Conservation (phyloP, 352 stramenopile genomes). For the Globisporangium takayamanum region DNA sequence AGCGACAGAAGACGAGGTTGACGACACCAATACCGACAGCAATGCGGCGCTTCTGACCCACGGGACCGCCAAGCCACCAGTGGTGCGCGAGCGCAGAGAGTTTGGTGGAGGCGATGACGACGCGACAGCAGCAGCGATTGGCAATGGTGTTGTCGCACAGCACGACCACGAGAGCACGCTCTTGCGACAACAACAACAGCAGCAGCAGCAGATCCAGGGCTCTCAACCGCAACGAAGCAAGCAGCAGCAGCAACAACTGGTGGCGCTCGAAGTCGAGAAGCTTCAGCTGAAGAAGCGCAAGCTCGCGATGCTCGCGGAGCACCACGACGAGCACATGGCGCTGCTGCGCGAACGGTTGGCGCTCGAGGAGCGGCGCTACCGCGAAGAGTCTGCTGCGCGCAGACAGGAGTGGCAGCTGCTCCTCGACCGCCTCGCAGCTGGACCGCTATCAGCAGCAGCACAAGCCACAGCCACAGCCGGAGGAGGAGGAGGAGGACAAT, state of each 20-base stretch:
- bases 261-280: slow-evolving; percentile 32
- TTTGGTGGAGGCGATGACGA: not conserved
- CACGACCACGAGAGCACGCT: not conserved
- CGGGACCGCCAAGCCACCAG: too few relatives aligned
- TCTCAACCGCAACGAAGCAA: slow-evolving; percentile 1
- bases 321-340: slow-evolving; percentile 32
- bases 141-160: too few relatives aligned
- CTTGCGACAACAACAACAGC: not conserved
- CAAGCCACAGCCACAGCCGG: too few relatives aligned
- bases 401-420: slow-evolving; percentile 15
- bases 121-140: not conserved
- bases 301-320: slow-evolving; percentile 23
- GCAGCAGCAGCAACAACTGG: slow-evolving; percentile 14
- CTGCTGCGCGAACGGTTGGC: slow-evolving; percentile 20
- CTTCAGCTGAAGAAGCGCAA: slow-evolving; percentile 38
- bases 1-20: not conserved
- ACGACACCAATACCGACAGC: not conserved
- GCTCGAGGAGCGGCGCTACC: slow-evolving; percentile 18
- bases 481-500: too few relatives aligned
- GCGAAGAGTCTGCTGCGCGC: slow-evolving; percentile 14
- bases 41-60: too few relatives aligned
- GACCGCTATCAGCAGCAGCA: not conserved
- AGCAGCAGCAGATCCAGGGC: not conserved
- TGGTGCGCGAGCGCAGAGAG: too few relatives aligned
- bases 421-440: slow-evolving; percentile 3